Percentiles rank a stretch among this genome's conserved stretches.
Conservation (phyloP, 1,284 basidiomycete species). For the Psilocybe mexicana region DNA sequence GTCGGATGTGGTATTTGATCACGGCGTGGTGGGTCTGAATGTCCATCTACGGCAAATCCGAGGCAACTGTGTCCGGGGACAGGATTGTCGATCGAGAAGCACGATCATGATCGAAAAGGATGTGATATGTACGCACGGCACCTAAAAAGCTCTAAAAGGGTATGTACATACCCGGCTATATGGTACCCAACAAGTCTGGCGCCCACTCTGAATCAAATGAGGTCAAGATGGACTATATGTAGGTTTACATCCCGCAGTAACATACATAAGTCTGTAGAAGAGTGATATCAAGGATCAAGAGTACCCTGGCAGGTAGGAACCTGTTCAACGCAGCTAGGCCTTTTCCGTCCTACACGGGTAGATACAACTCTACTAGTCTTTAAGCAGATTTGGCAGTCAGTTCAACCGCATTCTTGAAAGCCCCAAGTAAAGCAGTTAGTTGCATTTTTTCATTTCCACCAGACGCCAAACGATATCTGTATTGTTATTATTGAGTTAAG, state of each 20-base stretch:
- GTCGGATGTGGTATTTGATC: background rate
- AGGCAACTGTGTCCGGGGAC: too few relatives aligned
- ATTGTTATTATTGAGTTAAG: background rate
- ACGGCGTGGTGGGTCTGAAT: background rate
- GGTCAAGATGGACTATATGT: too few relatives aligned
- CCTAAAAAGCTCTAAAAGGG: background rate
- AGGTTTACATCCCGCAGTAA: too few relatives aligned
- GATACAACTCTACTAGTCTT: background rate
- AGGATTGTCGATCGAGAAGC: conserved; percentile 5
- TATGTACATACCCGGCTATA: background rate
- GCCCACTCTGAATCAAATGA: too few relatives aligned
- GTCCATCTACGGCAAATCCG: background rate
- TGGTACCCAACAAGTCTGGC: too few relatives aligned
- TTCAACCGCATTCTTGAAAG: conserved; percentile 93
- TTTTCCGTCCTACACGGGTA: background rate
- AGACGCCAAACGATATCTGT: conserved; percentile 87
- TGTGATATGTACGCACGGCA: background rate
- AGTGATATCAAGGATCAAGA: too few relatives aligned
- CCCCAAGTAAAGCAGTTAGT: conserved; percentile 87
- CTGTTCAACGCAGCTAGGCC: background rate
- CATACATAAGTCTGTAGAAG: too few relatives aligned
- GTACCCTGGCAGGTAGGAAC: too few relatives aligned
- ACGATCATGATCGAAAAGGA: conserved; percentile 14
- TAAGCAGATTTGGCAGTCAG: conserved; percentile 44
- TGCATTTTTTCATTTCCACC: conserved; percentile 96